phyloP scores from a whole-genome alignment of 2,329 filamentous ascomycete species.

The Colletotrichum limetticola region DNA sequence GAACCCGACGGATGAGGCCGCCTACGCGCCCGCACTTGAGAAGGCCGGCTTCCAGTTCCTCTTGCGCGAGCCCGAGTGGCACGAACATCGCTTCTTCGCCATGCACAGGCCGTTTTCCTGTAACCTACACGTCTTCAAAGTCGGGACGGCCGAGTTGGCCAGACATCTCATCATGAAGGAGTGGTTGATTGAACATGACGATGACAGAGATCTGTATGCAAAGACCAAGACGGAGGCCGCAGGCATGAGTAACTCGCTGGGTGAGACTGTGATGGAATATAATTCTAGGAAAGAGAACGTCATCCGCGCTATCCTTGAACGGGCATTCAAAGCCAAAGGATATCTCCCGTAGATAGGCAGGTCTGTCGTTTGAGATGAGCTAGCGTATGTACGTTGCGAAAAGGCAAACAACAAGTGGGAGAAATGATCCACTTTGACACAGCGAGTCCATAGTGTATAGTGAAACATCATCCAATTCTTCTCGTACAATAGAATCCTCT shows the following conservation, averaged over 20 bases:
- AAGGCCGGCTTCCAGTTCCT: constrained; percentile 57
- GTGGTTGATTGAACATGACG: constrained; percentile 51
- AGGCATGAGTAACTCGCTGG: constrained; percentile 40
- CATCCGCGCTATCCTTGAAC: constrained; percentile 50
- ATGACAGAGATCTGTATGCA: constrained; percentile 53
- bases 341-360: background rate
- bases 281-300: constrained; percentile 53
- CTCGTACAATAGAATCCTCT: too few relatives aligned
- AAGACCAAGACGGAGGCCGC: constrained; percentile 50
- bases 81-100: constrained; percentile 59
- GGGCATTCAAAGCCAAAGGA: constrained; percentile 44
- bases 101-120: constrained; percentile 45
- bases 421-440: too few relatives aligned
- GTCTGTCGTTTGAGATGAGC: too few relatives aligned
- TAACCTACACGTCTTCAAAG: constrained; percentile 62
- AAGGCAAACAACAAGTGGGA: background rate
- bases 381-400: background rate
- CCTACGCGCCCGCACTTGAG: constrained; percentile 56
- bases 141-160: constrained; percentile 51
- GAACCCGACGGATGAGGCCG: constrained; percentile 51
- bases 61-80: constrained; percentile 56
- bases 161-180: constrained; percentile 57
- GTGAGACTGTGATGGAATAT: constrained; percentile 50
- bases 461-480: too few relatives aligned
- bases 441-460: too few relatives aligned